Base-by-base conservation (phyloP, 371 early-diverging fungal species). In the Mortierella sp. region DNA sequence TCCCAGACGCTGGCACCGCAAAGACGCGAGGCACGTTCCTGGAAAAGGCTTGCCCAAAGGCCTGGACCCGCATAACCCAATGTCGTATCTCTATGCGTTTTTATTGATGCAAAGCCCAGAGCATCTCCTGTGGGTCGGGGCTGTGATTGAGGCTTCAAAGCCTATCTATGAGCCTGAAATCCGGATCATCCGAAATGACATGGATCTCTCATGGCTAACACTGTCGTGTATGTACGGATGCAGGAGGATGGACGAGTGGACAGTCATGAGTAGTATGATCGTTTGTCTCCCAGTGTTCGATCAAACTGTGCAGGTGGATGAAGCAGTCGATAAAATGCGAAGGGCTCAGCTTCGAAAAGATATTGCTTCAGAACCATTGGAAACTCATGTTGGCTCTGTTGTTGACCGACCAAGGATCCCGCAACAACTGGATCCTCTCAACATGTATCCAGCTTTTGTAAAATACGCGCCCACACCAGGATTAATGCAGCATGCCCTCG, bases 261-360 rank as follows among this genome's bases (percentile, higher is more conserved):
- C 87, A 1, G 70, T 81, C 47, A 82, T 87, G 64, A 83, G 85
- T 4, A 86, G 88, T n/a, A 84, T 89, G 53, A 88, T 87, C 71
- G 91, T 89, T 64, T 88, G 89, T 46, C 69, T 92, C 1, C 92
- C 91, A 3, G 81, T 87, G n/a, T 89, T 91, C 73, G 83, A 85
- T 21, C 76, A 81, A n/a, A 72, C 82, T 18, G 82, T 83, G 44
- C 65, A 69, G 9, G 71, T 79, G 19, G 73, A 79, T 43, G 73
- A 69, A 30, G 48, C 70, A 2, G 70, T 73, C 5, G 80, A 79
- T 26, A 72, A 63, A 37, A 64, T 66, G 12, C 73, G 80, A 4
- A 53, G 80, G 2, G 80, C 80, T 7, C 66, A 70, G 23, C 80
- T 79, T 56, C 73, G 80, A 43, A 73, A 73, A 47, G 70, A 66